phyloP scores from a whole-genome alignment of 2,329 filamentous ascomycete species.

The Alternaria gaisen region DNA sequence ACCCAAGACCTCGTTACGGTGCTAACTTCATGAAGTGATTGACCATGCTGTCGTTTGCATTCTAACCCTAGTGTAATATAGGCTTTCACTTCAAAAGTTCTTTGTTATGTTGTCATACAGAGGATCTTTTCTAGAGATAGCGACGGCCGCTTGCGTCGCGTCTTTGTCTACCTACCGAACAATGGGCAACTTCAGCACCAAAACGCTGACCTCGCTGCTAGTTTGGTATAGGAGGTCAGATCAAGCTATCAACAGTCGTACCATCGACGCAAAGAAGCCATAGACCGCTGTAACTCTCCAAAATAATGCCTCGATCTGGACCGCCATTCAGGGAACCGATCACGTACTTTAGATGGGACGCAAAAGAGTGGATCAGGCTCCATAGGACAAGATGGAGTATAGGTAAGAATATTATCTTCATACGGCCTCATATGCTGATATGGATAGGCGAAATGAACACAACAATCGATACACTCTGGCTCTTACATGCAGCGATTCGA shows the following conservation, averaged over 20 bases:
- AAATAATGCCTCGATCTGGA: background rate
- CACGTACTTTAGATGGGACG: background rate
- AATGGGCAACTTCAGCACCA: background rate
- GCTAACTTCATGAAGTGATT: accelerated
- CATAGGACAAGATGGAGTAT: background rate
- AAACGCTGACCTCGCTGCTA: background rate
- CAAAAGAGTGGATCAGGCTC: background rate
- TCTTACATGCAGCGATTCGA: background rate
- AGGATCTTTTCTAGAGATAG: background rate
- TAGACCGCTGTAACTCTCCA: background rate
- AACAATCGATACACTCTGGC: background rate
- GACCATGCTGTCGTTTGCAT: too few species aligned
- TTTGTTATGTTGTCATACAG: background rate
- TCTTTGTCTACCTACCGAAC: background rate
- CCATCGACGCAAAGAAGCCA: background rate
- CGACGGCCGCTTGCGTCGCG: background rate
- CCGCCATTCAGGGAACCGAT: background rate
- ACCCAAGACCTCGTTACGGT: too few species aligned
- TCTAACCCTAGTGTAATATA: background rate
- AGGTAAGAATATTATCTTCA: background rate
- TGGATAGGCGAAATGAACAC: background rate
- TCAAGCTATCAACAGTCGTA: too few species aligned
- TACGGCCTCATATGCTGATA: background rate
- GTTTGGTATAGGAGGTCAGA: background rate
- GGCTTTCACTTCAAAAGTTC: background rate